These are phyloP conservation scores for Nicotiana attenuata DNA, from an alignment of 257 asterid species.

Conservation along the genomic window DNA sequence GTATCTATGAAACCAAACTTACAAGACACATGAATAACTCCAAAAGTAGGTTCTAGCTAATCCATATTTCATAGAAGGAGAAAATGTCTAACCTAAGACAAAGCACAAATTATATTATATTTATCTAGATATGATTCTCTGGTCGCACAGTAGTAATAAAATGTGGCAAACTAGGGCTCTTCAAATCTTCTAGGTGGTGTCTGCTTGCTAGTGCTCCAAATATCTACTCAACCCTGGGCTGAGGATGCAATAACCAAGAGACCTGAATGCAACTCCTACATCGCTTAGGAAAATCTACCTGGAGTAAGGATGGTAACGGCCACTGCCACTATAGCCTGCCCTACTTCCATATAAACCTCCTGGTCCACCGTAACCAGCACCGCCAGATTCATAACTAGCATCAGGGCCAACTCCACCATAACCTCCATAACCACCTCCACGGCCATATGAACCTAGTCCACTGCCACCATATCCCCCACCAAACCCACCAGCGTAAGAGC, in stretches of 20 bases:
- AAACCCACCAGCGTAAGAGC: conserved; percentile 69
- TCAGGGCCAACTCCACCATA: conserved; percentile 55
- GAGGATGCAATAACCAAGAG: conserved; percentile 51
- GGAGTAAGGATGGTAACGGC: conserved; percentile 91
- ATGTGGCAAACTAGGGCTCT: conserved; percentile 36
- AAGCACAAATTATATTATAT: conserved; percentile 7
- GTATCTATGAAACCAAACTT: conserved; percentile 7
- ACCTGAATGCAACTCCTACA: conserved; percentile 55
- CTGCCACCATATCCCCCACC: conserved; percentile 67
- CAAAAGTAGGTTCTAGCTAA: conserved; percentile 10
- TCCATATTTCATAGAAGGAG: not conserved
- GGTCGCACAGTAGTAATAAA: conserved; percentile 14
- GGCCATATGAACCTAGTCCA: conserved; percentile 77
- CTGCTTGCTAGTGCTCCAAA: conserved; percentile 59
- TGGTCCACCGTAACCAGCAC: conserved; percentile 66
- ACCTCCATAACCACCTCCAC: conserved; percentile 56
- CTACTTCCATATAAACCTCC: conserved; percentile 92
- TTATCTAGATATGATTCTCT: conserved; percentile 16
- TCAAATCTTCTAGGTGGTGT: conserved; percentile 46
- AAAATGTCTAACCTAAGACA: conserved; percentile 8
- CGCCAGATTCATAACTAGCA: conserved; percentile 75
- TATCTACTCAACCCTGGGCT: conserved; percentile 50
- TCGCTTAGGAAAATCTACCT: conserved; percentile 68
- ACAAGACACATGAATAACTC: not conserved
- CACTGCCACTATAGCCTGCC: conserved; percentile 87